Conservation (phyloP, 345 rosid genomes). For the Eucalyptus sp. region DNA sequence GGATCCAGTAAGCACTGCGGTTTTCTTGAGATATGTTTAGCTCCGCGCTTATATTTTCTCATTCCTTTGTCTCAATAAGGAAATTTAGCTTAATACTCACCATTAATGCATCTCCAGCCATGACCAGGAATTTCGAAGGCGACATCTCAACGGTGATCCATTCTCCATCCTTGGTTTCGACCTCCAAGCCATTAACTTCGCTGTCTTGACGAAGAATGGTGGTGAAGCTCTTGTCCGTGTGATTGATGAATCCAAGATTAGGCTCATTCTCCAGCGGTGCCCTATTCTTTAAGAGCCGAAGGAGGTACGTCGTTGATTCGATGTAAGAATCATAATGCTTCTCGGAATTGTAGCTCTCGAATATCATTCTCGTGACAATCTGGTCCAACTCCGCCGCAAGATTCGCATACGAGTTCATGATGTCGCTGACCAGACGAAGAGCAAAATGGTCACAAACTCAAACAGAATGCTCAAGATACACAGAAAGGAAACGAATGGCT, state of each 20-base stretch:
- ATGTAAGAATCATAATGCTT: conserved; percentile 19
- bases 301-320: conserved; percentile 26
- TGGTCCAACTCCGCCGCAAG: conserved; percentile 27
- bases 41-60: too few relatives aligned
- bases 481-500: neutral
- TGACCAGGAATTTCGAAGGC: conserved; percentile 36
- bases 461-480: neutral
- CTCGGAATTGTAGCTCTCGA: conserved; percentile 45
- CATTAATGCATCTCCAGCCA: conserved; percentile 59
- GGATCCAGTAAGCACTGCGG: neutral
- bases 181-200: conserved; percentile 35
- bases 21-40: neutral
- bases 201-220: conserved; percentile 44
- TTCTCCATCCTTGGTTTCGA: conserved; percentile 25
- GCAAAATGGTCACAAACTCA: neutral
- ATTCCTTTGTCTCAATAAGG: neutral
- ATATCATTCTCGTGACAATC: conserved; percentile 43
- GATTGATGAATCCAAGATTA: conserved; percentile 30
- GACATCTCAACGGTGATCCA: conserved; percentile 30
- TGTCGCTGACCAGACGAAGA: conserved; percentile 3
- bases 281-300: conserved; percentile 37
- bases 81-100: neutral
- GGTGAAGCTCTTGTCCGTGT: conserved; percentile 51
- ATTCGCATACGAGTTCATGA: conserved; percentile 17
- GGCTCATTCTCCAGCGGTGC: conserved; percentile 16